These are phyloP conservation scores for Brassica napus DNA, from an alignment of 345 rosid genomes.

Conservation along the genomic window Da-Ae NC_063435.1:13792001-13792500, in stretches of 20 bases:
- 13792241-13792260: not conserved
- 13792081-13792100: no score
- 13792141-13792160: not conserved
- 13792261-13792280: not conserved
- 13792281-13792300: not conserved
- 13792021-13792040: no score
- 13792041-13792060: no score
- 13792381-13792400: not conserved
- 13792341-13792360: not conserved
- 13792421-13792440: no score
- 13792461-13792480: no score
- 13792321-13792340: not conserved
- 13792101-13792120: no score
- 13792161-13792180: not conserved
- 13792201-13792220: not conserved
- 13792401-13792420: no score
- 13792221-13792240: not conserved
- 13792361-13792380: not conserved
- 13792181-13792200: not conserved
- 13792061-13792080: no score
- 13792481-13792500: no score
- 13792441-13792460: no score
- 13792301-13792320: not conserved
- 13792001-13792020: no score
- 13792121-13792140: not conserved